Evolutionary conservation across 2,329 filamentous ascomycete genomes (phyloP).

Genomic region (Trichophyton schoenleinii): DNA sequence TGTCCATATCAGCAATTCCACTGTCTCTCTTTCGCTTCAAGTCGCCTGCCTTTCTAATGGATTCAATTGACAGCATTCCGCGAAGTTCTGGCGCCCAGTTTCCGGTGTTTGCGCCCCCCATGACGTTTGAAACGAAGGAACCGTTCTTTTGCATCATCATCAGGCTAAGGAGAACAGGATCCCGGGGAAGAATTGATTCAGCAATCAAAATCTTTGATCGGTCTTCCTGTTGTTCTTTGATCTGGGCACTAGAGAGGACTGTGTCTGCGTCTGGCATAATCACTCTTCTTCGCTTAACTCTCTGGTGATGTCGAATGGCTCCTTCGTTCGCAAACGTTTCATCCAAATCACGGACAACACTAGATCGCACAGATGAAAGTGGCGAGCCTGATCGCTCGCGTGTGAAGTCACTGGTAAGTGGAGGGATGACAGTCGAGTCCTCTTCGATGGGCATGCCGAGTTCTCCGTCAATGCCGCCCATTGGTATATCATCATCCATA

Average conservation of each 20-base stretch:
- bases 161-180: conserved; percentile 73
- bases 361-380: conserved; percentile 41
- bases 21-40: conserved; percentile 90
- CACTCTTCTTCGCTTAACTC: conserved; percentile 67
- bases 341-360: conserved; percentile 49
- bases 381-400: conserved; percentile 39
- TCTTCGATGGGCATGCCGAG: conserved; percentile 46
- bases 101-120: conserved; percentile 64
- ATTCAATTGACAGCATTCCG: conserved; percentile 78
- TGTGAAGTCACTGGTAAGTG: conserved; percentile 22
- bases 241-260: conserved; percentile 60
- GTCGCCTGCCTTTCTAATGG: conserved; percentile 62
- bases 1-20: conserved; percentile 67
- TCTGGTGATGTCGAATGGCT: conserved; percentile 52
- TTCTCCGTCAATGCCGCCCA: conserved; percentile 39
- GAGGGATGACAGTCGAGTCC: conserved; percentile 31
- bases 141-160: conserved; percentile 88
- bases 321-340: conserved; percentile 43
- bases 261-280: conserved; percentile 72
- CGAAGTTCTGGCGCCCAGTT: conserved; percentile 87
- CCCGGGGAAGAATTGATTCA: conserved; percentile 69
- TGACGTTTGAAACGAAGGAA: conserved; percentile 74
- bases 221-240: conserved; percentile 77
- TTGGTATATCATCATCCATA: conserved; percentile 42
- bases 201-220: conserved; percentile 75